Percentiles rank a stretch among this genome's conserved stretches.
Conservation (phyloP, 495 filamentous ascomycete genomes). For the Friedmanniomyces simplex region DNA sequence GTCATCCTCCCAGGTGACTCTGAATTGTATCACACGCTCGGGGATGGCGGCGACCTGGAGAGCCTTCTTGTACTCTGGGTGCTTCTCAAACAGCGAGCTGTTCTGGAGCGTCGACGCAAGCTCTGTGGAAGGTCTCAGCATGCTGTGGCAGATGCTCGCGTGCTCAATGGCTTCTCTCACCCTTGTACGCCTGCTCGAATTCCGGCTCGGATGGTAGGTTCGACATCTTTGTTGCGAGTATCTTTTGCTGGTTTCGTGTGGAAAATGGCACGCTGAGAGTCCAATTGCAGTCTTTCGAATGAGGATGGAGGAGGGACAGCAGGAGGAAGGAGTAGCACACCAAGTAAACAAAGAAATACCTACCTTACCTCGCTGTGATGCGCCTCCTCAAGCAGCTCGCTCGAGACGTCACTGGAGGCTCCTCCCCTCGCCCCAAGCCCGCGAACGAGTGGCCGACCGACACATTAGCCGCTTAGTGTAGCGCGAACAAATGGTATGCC, state of each 20-base stretch:
- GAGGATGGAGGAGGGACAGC: neutral
- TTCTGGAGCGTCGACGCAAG: slow-evolving; percentile 88
- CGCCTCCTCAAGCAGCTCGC: neutral
- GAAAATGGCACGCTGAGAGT: too few species aligned
- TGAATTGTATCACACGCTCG: slow-evolving; percentile 94
- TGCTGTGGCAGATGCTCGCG: neutral
- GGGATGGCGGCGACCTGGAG: slow-evolving; percentile 81
- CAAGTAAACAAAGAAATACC: too few species aligned
- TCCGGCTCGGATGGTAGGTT: slow-evolving; percentile 84
- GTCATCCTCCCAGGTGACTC: slow-evolving; percentile 86
- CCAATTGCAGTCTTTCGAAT: neutral
- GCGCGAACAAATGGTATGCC: neutral
- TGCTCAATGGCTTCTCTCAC: slow-evolving; percentile 37
- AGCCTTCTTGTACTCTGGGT: slow-evolving; percentile 88
- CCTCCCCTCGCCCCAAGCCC: too few species aligned
- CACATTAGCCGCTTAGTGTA: neutral
- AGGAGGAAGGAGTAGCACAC: too few species aligned
- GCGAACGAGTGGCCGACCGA: too few species aligned
- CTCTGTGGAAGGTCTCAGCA: slow-evolving; percentile 44
- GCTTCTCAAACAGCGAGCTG: slow-evolving; percentile 82
- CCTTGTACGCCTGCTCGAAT: slow-evolving; percentile 98
- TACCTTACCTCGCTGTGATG: neutral
- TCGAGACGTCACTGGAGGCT: neutral
- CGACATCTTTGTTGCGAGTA: slow-evolving; percentile 47
- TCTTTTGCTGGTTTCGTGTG: neutral